phyloP scores from a whole-genome alignment of 2,329 filamentous ascomycete genomes.

The Verticillium longisporum region DNA sequence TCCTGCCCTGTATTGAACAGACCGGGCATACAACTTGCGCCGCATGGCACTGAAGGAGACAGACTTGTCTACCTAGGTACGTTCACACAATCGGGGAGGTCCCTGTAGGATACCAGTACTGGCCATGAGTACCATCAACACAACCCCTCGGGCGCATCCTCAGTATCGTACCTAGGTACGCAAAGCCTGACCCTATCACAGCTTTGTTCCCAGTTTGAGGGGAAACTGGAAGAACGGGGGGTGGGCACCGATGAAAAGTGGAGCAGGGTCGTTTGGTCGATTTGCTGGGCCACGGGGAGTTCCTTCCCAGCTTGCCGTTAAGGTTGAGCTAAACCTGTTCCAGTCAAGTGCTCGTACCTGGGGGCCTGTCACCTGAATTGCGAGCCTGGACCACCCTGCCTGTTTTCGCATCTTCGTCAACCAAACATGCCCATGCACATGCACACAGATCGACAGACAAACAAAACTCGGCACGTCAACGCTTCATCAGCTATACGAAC shows the following conservation, averaged over 20 bases:
- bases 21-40: too few relatives aligned
- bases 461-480: not conserved
- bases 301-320: slow-evolving; percentile 1
- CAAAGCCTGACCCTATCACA: not conserved
- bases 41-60: too few relatives aligned
- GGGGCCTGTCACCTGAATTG: not conserved
- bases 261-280: not conserved
- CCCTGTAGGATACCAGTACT: too few relatives aligned
- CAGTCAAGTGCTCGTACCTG: slow-evolving; percentile 3
- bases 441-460: not conserved
- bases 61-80: too few relatives aligned
- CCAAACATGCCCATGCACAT: not conserved
- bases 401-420: not conserved
- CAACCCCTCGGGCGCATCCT: too few relatives aligned
- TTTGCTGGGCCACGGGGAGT: not conserved
- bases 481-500: not conserved
- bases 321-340: not conserved
- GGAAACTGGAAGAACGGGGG: not conserved
- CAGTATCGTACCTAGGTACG: too few relatives aligned
- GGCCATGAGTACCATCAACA: too few relatives aligned
- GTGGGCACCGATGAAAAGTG: not conserved
- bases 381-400: not conserved
- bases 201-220: not conserved
- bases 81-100: too few relatives aligned
- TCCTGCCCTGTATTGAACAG: not conserved